phyloP scores from a whole-genome alignment of 306 rosid species.

The Cicer cuneatum region DNA sequence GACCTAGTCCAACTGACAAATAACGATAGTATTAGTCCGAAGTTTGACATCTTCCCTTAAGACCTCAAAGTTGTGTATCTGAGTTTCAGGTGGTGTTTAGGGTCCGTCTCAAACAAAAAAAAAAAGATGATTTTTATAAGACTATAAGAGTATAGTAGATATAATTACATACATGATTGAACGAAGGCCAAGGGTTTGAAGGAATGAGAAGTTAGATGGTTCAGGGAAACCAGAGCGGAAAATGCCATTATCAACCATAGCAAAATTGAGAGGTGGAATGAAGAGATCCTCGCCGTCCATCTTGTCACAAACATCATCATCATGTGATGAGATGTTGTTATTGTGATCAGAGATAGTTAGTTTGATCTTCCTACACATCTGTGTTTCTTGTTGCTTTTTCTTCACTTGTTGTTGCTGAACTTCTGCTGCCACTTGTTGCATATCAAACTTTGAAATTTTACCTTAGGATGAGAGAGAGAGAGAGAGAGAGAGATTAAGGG shows the following conservation, averaged over 20 bases:
- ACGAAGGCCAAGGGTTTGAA: constrained; percentile 83
- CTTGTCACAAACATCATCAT: constrained; percentile 1
- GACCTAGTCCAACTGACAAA: too few relatives aligned
- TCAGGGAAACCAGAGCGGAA: constrained; percentile 97
- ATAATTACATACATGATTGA: constrained; percentile 70
- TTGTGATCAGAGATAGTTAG: constrained; percentile 48
- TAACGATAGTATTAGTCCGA: too few relatives aligned
- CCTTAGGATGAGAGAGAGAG: neutral
- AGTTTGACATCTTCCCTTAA: too few relatives aligned
- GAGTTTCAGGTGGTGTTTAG: too few relatives aligned
- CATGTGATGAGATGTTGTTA: neutral
- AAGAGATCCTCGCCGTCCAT: constrained; percentile 64
- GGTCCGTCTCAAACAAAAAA: too few relatives aligned
- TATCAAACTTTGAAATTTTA: constrained; percentile 54
- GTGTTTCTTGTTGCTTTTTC: constrained; percentile 19
- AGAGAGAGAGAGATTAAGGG: neutral
- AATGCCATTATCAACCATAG: constrained; percentile 94
- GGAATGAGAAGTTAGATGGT: constrained; percentile 83
- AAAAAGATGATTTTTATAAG: neutral
- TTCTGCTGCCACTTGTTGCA: constrained; percentile 65
- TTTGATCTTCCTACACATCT: constrained; percentile 62
- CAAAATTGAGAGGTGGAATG: constrained; percentile 90
- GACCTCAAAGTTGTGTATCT: too few relatives aligned
- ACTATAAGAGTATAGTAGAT: neutral
- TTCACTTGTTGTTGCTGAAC: constrained; percentile 30